phyloP scores from a whole-genome alignment of 2,329 filamentous ascomycete genomes.

The Scedosporium boydii region DNA sequence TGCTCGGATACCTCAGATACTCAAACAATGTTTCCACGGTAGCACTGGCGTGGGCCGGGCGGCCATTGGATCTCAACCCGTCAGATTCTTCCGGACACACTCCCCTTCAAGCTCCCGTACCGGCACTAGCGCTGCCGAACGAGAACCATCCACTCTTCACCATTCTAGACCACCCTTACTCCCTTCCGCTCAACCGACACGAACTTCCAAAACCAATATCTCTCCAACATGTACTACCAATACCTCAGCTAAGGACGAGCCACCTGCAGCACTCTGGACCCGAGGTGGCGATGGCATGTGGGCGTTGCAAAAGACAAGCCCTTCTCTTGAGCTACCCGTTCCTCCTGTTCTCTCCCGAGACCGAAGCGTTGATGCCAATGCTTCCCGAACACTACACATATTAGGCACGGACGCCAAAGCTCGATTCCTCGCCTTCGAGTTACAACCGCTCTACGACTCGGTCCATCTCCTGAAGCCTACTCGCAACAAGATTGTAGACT shows the following conservation, averaged over 20 bases:
- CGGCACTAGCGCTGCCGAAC: background rate
- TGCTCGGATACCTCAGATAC: constrained; percentile 12
- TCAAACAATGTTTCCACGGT: constrained; percentile 10
- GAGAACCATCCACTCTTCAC: constrained; percentile 22
- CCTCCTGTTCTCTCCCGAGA: background rate
- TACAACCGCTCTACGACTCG: constrained; percentile 2
- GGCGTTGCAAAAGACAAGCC: background rate
- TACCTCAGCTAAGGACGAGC: constrained; percentile 55
- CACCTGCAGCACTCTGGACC: constrained; percentile 26
- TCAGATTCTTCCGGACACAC: background rate
- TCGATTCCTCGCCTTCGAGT: background rate
- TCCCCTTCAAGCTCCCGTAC: background rate
- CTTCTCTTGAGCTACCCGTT: background rate
- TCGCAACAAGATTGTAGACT: background rate
- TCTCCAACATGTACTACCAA: constrained; percentile 29
- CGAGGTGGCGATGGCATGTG: background rate
- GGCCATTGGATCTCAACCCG: constrained; percentile 4
- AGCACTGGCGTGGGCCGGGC: constrained; percentile 9
- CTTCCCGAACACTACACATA: constrained; percentile 1
- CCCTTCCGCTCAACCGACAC: background rate
- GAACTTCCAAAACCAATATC: background rate
- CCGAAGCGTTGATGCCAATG: background rate
- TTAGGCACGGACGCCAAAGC: constrained; percentile 1
- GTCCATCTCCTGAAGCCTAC: background rate
- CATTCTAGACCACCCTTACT: constrained; percentile 27